Base-by-base conservation (phyloP, 768 basidiomycete species). In the Podaxis sp. region DNA sequence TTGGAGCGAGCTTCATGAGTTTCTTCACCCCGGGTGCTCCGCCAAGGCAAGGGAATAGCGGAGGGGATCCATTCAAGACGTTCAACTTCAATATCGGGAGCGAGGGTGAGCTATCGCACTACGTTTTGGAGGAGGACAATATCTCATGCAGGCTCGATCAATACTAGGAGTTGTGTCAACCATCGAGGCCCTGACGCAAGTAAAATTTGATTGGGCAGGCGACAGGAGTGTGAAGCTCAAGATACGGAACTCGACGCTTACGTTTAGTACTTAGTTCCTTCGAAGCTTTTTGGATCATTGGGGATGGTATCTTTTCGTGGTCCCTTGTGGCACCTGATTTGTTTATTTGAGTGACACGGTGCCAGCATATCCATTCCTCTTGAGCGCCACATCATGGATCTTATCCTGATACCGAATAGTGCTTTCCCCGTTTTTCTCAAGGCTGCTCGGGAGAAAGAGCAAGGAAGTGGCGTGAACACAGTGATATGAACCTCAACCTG, bases 21-120 rank as follows among this genome's bases (percentile, higher is more conserved):
- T 87, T 98, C 71, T 95, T 98, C 70, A 88, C 87, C 69, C 87
- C 92, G 1, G 95, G 95, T 1, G 90, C 89, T 5, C 95, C 94
- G 1, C 96, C 97, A 4, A 78, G 93, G 32, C 95, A 98, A 72
- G 94, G 95, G 0, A 82, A 86, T 65, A 78, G 82, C 25, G 90
- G 93, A 14, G 88, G 89, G 0, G 82, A 90, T 51, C 93, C 97
- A 0, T 98, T 84, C 79, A 98, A 96, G 74, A 89, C 87, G 2
- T 79, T 95, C 53, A 82, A 83, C 40, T 97, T 97, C 72, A 88
- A 90, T 62, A 80, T 97, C 9, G 93, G 91, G 0, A 84, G 87
- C 50, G 90, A 90, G 68, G 91, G 95, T 93, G 65, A 67, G 85
- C 71, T 25, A 50, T 48, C 36, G 52, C 16, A 54, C 23, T 25